phyloP scores from a whole-genome alignment of 306 rosid genomes.

The Cicer bijugum region DNA sequence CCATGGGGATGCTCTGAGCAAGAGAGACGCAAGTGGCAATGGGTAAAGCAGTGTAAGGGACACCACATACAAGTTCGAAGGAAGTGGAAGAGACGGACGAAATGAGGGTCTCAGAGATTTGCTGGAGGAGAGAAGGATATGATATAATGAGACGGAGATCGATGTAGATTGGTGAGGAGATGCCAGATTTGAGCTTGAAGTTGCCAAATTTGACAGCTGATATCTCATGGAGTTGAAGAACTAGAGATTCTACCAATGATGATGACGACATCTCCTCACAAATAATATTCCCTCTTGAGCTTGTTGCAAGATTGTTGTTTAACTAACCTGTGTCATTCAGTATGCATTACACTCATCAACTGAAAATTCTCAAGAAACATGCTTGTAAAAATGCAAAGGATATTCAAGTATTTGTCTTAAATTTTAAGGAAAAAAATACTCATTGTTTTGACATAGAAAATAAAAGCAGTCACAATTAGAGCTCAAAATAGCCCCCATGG shows the following conservation, averaged over 20 bases:
- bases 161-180: slow-evolving; percentile 84
- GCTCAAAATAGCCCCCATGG: too few relatives aligned
- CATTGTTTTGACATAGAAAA: too few relatives aligned
- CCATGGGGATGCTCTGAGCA: slow-evolving; percentile 66
- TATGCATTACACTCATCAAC: neutral
- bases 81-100: slow-evolving; percentile 64
- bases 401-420: neutral
- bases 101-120: slow-evolving; percentile 77
- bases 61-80: slow-evolving; percentile 79
- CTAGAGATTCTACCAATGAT: slow-evolving; percentile 65
- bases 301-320: neutral
- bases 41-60: slow-evolving; percentile 91
- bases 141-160: slow-evolving; percentile 92
- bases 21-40: slow-evolving; percentile 81
- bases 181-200: slow-evolving; percentile 94
- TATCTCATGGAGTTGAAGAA: slow-evolving; percentile 81
- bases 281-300: neutral
- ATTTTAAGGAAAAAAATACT: too few relatives aligned
- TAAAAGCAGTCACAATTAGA: too few relatives aligned
- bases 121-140: slow-evolving; percentile 73
- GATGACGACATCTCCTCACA: slow-evolving; percentile 48
- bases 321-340: slow-evolving; percentile 38
- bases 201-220: slow-evolving; percentile 90
- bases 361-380: neutral
- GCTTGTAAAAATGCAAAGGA: slow-evolving; percentile 10